Evolutionary conservation across 2,329 filamentous ascomycete genomes (phyloP).

Genomic region (Aspergillus candidus): DNA sequence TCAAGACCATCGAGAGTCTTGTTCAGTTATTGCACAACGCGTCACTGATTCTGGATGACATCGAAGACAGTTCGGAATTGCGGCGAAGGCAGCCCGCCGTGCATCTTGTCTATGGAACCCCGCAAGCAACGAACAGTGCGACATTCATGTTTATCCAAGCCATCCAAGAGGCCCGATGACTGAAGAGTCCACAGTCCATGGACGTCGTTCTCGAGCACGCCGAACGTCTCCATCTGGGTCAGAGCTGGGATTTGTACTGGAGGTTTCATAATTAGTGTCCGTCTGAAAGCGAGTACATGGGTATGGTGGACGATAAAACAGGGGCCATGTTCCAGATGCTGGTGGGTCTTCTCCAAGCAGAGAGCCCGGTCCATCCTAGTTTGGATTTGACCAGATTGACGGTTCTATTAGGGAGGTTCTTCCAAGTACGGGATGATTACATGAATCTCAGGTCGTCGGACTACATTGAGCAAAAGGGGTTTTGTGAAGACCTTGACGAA

Average conservation of each 20-base stretch:
- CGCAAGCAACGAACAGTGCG: conserved; percentile 44
- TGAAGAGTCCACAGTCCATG: conserved; percentile 27
- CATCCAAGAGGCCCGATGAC: conserved; percentile 26
- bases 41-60: conserved; percentile 41
- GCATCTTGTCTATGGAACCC: conserved; percentile 39
- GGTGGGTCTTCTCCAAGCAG: conserved; percentile 18
- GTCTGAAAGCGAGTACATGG: conserved; percentile 34
- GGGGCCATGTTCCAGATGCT: conserved; percentile 37
- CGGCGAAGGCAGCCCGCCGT: conserved; percentile 39
- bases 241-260: conserved; percentile 40
- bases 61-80: conserved; percentile 39
- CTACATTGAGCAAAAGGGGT: conserved; percentile 78
- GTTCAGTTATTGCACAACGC: conserved; percentile 36
- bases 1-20: conserved; percentile 30
- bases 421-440: conserved; percentile 58
- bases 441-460: conserved; percentile 62
- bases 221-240: conserved; percentile 35
- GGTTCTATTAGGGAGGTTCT: conserved; percentile 38
- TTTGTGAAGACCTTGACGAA: conserved; percentile 52
- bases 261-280: conserved; percentile 31
- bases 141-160: conserved; percentile 40
- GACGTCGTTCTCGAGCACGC: conserved; percentile 34
- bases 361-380: not conserved
- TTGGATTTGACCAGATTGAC: conserved; percentile 53
- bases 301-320: conserved; percentile 40